Percentiles rank a stretch among this genome's conserved stretches.
phyloP scores from a whole-genome alignment of 2,329 filamentous ascomycete genomes.

The Apiospora saccharicola region DNA sequence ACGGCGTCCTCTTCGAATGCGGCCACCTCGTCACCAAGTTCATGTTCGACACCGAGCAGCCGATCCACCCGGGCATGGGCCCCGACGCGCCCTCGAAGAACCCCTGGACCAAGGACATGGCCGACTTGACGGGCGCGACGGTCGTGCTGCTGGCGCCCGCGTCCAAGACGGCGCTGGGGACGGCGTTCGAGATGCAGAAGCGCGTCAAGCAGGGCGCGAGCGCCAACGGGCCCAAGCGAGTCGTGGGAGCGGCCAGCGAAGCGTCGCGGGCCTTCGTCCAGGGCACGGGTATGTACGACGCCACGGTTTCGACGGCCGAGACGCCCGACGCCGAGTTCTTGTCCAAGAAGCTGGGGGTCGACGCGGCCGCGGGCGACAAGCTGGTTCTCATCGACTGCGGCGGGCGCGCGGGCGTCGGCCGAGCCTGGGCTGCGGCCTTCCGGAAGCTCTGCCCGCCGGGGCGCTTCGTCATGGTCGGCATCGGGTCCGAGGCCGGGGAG shows the following conservation, averaged over 20 bases:
- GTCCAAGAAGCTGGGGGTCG: conserved; percentile 22
- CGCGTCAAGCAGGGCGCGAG: conserved; percentile 23
- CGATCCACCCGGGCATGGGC: conserved; percentile 32
- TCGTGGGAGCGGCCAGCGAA: conserved; percentile 39
- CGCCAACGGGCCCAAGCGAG: conserved; percentile 25
- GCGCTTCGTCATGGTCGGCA: neutral
- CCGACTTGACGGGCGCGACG: conserved; percentile 43
- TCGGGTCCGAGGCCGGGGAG: conserved; percentile 26
- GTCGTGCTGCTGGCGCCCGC: conserved; percentile 44
- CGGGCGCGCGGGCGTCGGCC: conserved; percentile 34
- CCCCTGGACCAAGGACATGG: conserved; percentile 41
- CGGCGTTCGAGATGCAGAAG: conserved; percentile 33
- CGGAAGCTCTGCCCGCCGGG: neutral
- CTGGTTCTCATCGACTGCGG: conserved; percentile 42
- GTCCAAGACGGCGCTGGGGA: conserved; percentile 37
- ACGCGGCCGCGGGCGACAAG: conserved; percentile 23
- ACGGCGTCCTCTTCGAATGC: conserved; percentile 38
- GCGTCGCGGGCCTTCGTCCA: conserved; percentile 36
- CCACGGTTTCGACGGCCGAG: conserved; percentile 30
- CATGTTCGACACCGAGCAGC: conserved; percentile 40
- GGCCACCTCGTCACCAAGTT: conserved; percentile 43
- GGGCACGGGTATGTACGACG: conserved; percentile 37
- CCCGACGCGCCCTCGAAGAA: conserved; percentile 6
- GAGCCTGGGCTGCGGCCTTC: conserved; percentile 35
- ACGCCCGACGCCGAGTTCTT: conserved; percentile 26